Evolutionary conservation across 148 eudicot genomes (phyloP), one percentile per base, ranked within the genome.

Genomic region (Fagopyrum tataricum): DNA sequence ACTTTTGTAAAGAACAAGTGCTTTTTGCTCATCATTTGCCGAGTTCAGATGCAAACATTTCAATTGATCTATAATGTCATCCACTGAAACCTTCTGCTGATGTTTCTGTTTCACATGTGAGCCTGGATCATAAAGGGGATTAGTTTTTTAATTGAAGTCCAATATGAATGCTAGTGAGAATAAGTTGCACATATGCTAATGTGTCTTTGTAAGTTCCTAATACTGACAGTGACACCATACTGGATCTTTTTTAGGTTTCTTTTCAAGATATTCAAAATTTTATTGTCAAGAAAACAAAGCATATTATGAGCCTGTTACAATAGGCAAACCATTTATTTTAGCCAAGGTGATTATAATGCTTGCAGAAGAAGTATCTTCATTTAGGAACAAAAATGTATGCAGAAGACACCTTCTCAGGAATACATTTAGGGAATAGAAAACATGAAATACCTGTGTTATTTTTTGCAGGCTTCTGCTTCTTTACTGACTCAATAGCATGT

Each of bases 1-100:
- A 52, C 81, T 84, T 78, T 76, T 82, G 74, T 82, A 89, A 24
- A 83, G 86, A 64, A 89, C 87, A 77, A 89, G 82, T 18, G 86
- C 87, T 56, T 72, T 76, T 56, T 75, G 72, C 68, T 78, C 79
- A 67, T 56, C 53, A 40, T 71, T 75, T 67, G 52, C 76, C 12
- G 73, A 68, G 46, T 72, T 76, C 76, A 89, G 78, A 44, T 48
- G 59, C 47, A 89, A 77, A 64, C 51, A 72, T 79, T 75, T 79
- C 23, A 85, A 59, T 48, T 46, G 78, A 44, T 51, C 44, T 55
- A 78, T 81, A 74, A 87, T 82, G 51, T 79, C 75, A 55, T 85
- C 89, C 68, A 89, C 56, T 49, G 72, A 42, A 53, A 58, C 56
- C 11, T 6, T 11, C 37, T 31, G 37, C 37, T 31, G 37, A 46